Percentiles rank a stretch among this genome's conserved stretches.
phyloP scores from a whole-genome alignment of 1,139 yeast species.

The Kazachstania sp. region DNA sequence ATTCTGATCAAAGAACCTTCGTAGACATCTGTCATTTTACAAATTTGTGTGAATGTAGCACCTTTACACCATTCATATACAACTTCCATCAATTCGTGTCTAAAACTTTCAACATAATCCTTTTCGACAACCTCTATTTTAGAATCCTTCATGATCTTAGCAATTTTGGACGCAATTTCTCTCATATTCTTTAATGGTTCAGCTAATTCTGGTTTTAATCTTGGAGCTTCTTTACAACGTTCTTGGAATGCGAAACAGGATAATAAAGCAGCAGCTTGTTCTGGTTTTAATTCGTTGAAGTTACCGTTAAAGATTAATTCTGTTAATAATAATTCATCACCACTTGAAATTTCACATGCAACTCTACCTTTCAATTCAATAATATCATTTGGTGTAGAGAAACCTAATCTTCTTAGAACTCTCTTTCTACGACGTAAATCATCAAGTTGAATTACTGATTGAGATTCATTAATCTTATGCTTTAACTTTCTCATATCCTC shows the following conservation, averaged over 20 bases:
- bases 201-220: slow-evolving; percentile 76
- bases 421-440: slow-evolving; percentile 88
- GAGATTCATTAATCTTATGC: slow-evolving; percentile 68
- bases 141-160: slow-evolving; percentile 80
- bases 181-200: slow-evolving; percentile 83
- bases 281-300: slow-evolving; percentile 77
- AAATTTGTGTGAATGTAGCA: slow-evolving; percentile 88
- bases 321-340: slow-evolving; percentile 81
- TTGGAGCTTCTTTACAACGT: slow-evolving; percentile 80
- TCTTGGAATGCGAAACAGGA: slow-evolving; percentile 97
- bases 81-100: slow-evolving; percentile 93
- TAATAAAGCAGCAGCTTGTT: slow-evolving; percentile 83
- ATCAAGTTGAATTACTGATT: slow-evolving; percentile 86
- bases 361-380: slow-evolving; percentile 93
- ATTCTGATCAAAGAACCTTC: slow-evolving; percentile 94
- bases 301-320: slow-evolving; percentile 93
- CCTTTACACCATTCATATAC: slow-evolving; percentile 97
- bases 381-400: slow-evolving; percentile 71
- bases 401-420: slow-evolving; percentile 77
- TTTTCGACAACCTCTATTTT: slow-evolving; percentile 83
- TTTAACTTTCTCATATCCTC: slow-evolving; percentile 53
- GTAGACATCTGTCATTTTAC: slow-evolving; percentile 97
- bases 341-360: slow-evolving; percentile 94
- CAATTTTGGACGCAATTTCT: slow-evolving; percentile 84
- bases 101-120: slow-evolving; percentile 83